phyloP scores from a whole-genome alignment of 148 eudicot genomes.

The Diospyros kaki region DNA sequence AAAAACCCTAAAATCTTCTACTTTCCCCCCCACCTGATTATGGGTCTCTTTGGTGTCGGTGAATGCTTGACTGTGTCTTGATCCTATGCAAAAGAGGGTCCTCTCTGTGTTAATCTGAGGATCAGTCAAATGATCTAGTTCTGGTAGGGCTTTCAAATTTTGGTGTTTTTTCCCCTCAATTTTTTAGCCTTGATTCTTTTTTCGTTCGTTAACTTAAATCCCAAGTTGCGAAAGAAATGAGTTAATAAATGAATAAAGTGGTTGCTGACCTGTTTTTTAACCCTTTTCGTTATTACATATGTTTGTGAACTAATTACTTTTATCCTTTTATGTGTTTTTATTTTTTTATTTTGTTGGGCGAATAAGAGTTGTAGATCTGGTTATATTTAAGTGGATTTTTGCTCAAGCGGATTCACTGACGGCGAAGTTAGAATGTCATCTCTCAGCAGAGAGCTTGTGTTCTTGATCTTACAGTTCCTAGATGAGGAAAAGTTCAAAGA shows the following conservation, averaged over 20 bases:
- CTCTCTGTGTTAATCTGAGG: constrained; percentile 12
- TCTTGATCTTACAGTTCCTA: constrained; percentile 76
- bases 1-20: constrained; percentile 19
- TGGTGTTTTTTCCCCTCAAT: background rate
- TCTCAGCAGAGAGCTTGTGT: constrained; percentile 88
- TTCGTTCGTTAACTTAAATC: background rate
- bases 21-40: background rate
- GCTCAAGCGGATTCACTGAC: constrained; percentile 24
- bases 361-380: constrained; percentile 43
- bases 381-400: constrained; percentile 18
- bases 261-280: background rate
- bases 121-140: constrained; percentile 16
- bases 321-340: background rate
- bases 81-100: background rate
- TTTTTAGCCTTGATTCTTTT: constrained; percentile 7
- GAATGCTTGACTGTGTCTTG: constrained; percentile 1
- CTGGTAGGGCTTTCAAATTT: constrained; percentile 8
- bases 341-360: constrained; percentile 12
- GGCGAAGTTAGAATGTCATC: constrained; percentile 56
- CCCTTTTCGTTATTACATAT: background rate
- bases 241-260: background rate
- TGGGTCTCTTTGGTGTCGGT: background rate
- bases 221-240: background rate
- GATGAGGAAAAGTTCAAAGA: constrained; percentile 92
- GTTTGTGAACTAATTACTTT: background rate